Base-by-base conservation (phyloP, 768 basidiomycete species). In the Mrakia gelida region DNA sequence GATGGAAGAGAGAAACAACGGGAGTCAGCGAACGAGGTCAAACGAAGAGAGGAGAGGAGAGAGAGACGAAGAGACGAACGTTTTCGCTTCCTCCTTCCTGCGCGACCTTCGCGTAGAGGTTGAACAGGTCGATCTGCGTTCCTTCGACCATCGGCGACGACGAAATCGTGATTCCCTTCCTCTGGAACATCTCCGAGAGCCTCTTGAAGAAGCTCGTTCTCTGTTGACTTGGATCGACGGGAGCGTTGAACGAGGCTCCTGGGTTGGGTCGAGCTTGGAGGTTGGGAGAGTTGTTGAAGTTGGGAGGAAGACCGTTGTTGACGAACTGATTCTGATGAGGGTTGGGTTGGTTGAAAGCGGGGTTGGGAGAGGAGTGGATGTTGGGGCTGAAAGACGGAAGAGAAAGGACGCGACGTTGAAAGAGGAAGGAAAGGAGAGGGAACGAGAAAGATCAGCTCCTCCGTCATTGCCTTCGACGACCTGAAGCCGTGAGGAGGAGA, bases 101-200 rank as follows among this genome's bases (percentile, higher is more conserved):
- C 32, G 59, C 67, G 49, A 78, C 77, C 28, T 52, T 71, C 56
- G 63, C 32, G 38, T 78, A 78, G 10, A 78, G 73, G 28, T 73
- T n/a, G 73, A 63, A 78, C 30, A 78, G 63, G 63, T 78, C 77
- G 62, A 78, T 45, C 26, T 63, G 41, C 32, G 65, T 65, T 16
- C 77, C 77, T 16, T 78, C 77, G 62, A 78, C 56, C 49, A 28
- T 41, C 16, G 77, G 77, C 49, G 72, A 26, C 43, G 62, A 63
- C 21, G 59, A n/a, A 4, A 76, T 56, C 30, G 32, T 59, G 15
- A 78, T 43, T 30, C 77, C 77, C 49, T 78, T 72, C 21, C 28
- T 45, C 43, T 68, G 62, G 43, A 43, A 78, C 23, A 78, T 28
- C 38, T 73, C 61, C 26, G 71, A 41, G 23, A 78, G 72, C 52